Evolutionary conservation across 495 filamentous ascomycete species (phyloP), one percentile per base, ranked within the genome.

Genomic region (Rhizodiscina lignyota): DNA sequence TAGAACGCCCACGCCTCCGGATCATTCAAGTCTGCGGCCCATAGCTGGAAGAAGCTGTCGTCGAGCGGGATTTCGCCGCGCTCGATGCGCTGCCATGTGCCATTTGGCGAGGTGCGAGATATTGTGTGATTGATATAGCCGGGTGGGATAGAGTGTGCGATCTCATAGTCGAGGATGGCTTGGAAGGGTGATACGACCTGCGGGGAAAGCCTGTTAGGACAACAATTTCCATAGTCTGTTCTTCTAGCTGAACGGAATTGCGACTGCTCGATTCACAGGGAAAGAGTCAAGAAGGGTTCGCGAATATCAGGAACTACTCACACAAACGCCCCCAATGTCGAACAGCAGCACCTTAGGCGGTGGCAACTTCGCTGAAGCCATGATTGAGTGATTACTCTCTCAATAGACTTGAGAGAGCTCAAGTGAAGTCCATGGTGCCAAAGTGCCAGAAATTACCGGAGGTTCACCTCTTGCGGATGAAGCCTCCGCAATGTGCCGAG

Each of bases 301-400:
- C n/a, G n/a, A n/a, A n/a, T n/a, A n/a, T n/a, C n/a, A n/a, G n/a
- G n/a, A n/a, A n/a, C 21, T 37, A 63, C 81, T 62, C 79, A 94
- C 89, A 66, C 82, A 89, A 45, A 97, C 89, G 41, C 89, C 89
- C 30, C 89, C 89, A 50, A 97, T 86, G 58, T 97, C 89, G 54
- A 97, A 97, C 26, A 97, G 63, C 20, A 94, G 59, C 37, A 82
- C 84, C 48, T 84, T 75, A 15, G 85, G 79, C 36, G 61, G 55
- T 47, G 30, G 27, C 24, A n/a, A n/a, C n/a, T n/a, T n/a, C n/a
- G n/a, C n/a, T n/a, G n/a, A n/a, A n/a, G n/a, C n/a, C n/a, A n/a
- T n/a, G n/a, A n/a, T n/a, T n/a, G n/a, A n/a, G n/a, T n/a, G n/a
- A n/a, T n/a, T n/a, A n/a, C n/a, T n/a, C n/a, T n/a, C n/a, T n/a